A percentile compares a stretch with the other conserved stretches of the same genome.
phyloP scores from a whole-genome alignment of 1,284 basidiomycete genomes.

The Neonothopanus nambi region DNA sequence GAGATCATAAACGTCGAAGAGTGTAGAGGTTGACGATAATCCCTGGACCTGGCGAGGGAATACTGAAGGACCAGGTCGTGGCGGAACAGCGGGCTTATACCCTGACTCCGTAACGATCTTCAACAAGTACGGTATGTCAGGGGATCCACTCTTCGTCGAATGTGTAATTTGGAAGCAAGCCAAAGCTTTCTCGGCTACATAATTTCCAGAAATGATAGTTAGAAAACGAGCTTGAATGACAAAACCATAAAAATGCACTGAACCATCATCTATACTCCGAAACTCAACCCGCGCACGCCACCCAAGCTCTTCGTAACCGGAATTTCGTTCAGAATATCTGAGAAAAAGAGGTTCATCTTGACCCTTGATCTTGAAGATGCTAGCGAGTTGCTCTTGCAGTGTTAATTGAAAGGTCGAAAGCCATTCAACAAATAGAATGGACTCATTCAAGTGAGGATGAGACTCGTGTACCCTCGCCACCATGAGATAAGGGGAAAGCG shows the following conservation, averaged over 20 bases:
- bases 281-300: not conserved
- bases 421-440: not conserved
- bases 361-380: not conserved
- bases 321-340: too few species aligned
- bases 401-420: not conserved
- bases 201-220: too few species aligned
- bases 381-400: not conserved
- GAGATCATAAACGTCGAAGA: constrained; percentile 18
- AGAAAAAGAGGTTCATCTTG: too few species aligned
- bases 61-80: not conserved
- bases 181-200: constrained; percentile 7
- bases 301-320: too few species aligned
- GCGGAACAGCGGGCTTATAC: not conserved
- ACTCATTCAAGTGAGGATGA: constrained; percentile 4
- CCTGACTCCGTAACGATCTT: not conserved
- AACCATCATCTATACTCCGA: not conserved
- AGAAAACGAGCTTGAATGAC: too few species aligned
- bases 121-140: not conserved
- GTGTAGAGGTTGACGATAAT: not conserved
- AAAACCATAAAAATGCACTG: not conserved
- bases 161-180: not conserved
- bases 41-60: not conserved
- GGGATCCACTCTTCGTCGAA: not conserved
- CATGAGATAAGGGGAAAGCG: not conserved
- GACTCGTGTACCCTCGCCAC: not conserved